phyloP scores from a whole-genome alignment of 73 alveolate genomes.

The Tetrahymena borealis region DNA sequence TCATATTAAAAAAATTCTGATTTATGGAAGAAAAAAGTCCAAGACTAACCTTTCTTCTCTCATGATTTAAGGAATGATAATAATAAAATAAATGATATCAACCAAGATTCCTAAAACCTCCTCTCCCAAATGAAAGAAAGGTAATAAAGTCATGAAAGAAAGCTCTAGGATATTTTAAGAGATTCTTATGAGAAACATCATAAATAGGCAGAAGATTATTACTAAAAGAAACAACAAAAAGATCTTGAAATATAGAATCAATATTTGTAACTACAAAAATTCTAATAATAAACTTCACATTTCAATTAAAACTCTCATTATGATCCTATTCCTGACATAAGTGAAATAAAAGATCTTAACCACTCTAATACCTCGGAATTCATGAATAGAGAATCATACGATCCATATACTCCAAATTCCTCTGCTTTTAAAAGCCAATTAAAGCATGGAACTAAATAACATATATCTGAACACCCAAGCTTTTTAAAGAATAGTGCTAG shows the following conservation, averaged over 20 bases:
- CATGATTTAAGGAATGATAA: too few species aligned
- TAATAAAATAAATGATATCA: neutral
- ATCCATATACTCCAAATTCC: neutral
- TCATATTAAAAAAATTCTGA: too few species aligned
- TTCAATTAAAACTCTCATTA: neutral
- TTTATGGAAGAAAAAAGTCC: too few species aligned
- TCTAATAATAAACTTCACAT: neutral
- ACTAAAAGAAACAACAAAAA: neutral
- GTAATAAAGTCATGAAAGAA: neutral
- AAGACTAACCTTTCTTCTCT: too few species aligned
- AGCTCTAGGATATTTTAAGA: neutral
- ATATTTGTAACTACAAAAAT: neutral
- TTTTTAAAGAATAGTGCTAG: neutral
- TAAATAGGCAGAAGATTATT: neutral
- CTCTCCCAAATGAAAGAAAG: neutral
- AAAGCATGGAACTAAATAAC: neutral
- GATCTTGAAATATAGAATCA: neutral
- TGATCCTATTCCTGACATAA: neutral
- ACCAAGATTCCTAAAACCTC: neutral
- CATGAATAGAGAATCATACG: neutral
- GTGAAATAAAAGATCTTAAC: neutral
- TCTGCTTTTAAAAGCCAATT: neutral
- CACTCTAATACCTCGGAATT: neutral
- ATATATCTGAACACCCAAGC: neutral
- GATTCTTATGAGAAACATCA: neutral